These are phyloP conservation scores for Marasmius fiardii DNA, from an alignment of 1,284 basidiomycete species.

Conservation along the genomic window DNA sequence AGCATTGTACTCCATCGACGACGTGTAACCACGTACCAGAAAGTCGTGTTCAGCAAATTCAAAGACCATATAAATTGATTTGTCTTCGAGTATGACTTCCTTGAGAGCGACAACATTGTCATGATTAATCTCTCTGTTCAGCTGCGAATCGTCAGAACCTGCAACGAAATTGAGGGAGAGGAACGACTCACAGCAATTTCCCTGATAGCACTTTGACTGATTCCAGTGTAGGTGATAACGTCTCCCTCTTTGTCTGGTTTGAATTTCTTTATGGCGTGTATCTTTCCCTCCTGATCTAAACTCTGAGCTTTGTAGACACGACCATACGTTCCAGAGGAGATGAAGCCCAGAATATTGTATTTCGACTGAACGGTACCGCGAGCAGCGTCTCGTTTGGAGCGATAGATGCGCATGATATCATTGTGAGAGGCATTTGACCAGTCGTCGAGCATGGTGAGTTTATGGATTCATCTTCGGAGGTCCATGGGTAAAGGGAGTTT, in stretches of 20 bases:
- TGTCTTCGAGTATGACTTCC: constrained; percentile 96
- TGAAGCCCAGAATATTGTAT: constrained; percentile 94
- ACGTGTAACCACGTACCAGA: constrained; percentile 52
- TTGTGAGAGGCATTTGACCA: constrained; percentile 41
- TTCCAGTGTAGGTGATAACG: constrained; percentile 90
- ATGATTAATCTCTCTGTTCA: constrained; percentile 93
- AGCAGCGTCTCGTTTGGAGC: constrained; percentile 70
- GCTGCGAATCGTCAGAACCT: constrained; percentile 36
- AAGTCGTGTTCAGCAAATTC: constrained; percentile 99
- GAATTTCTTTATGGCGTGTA: constrained; percentile 97
- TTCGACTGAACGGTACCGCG: constrained; percentile 71
- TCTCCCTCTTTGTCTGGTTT: constrained; percentile 99
- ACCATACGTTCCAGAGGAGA: constrained; percentile 97
- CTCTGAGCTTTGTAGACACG: constrained; percentile 96
- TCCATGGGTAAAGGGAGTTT: neutral
- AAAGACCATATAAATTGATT: constrained; percentile 98
- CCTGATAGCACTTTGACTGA: constrained; percentile 94
- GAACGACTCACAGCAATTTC: constrained; percentile 82
- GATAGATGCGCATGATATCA: constrained; percentile 84
- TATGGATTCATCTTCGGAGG: neutral
- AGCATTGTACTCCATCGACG: neutral
- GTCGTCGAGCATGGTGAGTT: constrained; percentile 26
- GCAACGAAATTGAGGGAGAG: neutral
- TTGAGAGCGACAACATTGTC: constrained; percentile 90
- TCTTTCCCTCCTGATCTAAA: constrained; percentile 57